Conservation (phyloP, 163 green algal species). For the Chlorella variabilis region DNA sequence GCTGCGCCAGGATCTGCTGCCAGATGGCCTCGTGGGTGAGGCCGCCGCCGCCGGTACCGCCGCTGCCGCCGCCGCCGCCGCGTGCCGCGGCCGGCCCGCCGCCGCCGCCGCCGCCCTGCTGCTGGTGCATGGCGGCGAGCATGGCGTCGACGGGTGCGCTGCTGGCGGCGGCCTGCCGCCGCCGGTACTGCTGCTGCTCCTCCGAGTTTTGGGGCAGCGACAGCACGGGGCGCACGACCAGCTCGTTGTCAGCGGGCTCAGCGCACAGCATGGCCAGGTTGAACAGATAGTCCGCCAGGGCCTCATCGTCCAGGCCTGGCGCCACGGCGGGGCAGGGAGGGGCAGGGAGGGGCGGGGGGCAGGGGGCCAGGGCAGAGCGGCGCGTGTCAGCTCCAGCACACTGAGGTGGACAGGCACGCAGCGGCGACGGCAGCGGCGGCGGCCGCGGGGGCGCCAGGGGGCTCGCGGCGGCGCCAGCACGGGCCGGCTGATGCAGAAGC, state of each 20-base stretch:
- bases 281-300: slow-evolving; percentile 29
- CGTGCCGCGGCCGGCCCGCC: neutral
- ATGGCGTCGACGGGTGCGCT: slow-evolving; percentile 19
- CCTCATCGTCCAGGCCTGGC: slow-evolving; percentile 25
- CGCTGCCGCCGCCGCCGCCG: neutral
- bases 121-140: slow-evolving; percentile 35
- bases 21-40: slow-evolving; percentile 69
- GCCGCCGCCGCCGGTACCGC: neutral
- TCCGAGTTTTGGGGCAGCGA: slow-evolving; percentile 26
- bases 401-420: too few species aligned
- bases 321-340: neutral
- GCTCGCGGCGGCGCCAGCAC: too few species aligned
- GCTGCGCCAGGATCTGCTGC: slow-evolving; percentile 62
- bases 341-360: neutral
- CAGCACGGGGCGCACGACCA: slow-evolving; percentile 32
- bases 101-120: neutral
- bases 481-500: too few species aligned
- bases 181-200: slow-evolving; percentile 37
- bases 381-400: too few species aligned
- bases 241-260: slow-evolving; percentile 33
- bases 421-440: too few species aligned
- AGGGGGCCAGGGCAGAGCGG: neutral
- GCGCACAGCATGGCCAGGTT: slow-evolving; percentile 40
- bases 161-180: slow-evolving; percentile 12
- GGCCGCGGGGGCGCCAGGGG: too few species aligned